Evolutionary conservation across 176 grass and related monocot species (phyloP).

Genomic region (Themeda triandra): DNA sequence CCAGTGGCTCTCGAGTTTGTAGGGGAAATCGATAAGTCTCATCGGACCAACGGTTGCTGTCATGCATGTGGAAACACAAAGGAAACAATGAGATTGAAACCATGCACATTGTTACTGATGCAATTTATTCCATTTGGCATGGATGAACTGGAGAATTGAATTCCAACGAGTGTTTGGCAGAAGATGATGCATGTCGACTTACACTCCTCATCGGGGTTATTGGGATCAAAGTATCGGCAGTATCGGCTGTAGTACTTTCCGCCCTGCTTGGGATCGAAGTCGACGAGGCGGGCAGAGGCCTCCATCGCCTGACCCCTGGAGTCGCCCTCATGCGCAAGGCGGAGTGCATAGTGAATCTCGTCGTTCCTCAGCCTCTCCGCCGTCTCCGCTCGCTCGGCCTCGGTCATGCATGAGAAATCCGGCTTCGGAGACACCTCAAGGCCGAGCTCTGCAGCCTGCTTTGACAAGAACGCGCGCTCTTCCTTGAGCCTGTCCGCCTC

Average conservation of each 20-base stretch:
- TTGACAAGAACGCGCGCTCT: neutral
- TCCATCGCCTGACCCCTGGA: rapidly evolving
- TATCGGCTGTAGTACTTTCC: neutral
- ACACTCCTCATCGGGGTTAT: neutral
- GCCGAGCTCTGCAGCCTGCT: neutral
- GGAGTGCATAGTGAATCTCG: neutral
- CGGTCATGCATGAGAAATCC: neutral
- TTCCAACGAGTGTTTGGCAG: no score
- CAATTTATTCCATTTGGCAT: neutral
- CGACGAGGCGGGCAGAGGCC: neutral
- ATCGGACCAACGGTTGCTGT: neutral
- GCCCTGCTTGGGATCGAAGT: neutral
- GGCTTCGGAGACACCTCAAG: neutral
- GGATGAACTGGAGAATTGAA: no score
- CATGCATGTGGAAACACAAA: neutral
- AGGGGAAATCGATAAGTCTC: neutral
- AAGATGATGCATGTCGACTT: neutral
- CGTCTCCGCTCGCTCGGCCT: neutral
- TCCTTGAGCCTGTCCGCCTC: neutral
- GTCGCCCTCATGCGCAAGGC: neutral
- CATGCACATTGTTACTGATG: neutral
- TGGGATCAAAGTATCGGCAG: neutral
- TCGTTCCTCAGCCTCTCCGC: neutral
- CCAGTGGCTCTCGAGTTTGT: neutral
- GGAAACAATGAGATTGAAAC: neutral